These are phyloP conservation scores for Termitomyces sp. DNA, from an alignment of 768 basidiomycete species.

Conservation along the genomic window DNA sequence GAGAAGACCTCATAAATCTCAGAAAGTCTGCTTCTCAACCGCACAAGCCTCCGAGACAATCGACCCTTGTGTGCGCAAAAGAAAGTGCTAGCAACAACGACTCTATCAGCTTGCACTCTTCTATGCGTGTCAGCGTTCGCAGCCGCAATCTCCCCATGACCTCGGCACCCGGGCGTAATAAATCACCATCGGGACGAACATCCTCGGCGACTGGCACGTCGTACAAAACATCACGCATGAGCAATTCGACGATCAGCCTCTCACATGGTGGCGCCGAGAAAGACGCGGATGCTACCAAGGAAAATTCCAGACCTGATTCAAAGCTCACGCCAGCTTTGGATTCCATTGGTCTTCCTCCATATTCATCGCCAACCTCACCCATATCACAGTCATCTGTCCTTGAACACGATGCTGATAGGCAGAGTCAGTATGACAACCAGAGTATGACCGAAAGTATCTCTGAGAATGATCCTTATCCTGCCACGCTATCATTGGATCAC, in stretches of 20 bases:
- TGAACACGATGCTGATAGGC: conserved; percentile 5
- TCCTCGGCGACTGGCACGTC: conserved; percentile 30
- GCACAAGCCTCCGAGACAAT: conserved; percentile 14
- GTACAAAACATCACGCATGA: conserved; percentile 38
- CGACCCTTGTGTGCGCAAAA: conserved; percentile 12
- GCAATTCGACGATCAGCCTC: conserved; percentile 20
- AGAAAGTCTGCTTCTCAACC: conserved; percentile 15
- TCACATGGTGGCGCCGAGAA: conserved; percentile 11
- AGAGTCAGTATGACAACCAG: background rate
- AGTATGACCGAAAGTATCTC: background rate
- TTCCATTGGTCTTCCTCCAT: conserved; percentile 12
- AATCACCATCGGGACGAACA: conserved; percentile 16
- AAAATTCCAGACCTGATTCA: conserved; percentile 58
- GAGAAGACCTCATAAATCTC: conserved; percentile 64
- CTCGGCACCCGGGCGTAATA: conserved; percentile 3
- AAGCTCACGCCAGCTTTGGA: conserved; percentile 54
- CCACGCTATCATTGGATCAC: conserved; percentile 9
- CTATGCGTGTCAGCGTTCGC: conserved; percentile 37
- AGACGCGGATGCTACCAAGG: conserved; percentile 16
- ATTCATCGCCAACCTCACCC: conserved; percentile 12
- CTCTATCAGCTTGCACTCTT: conserved; percentile 31
- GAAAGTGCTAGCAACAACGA: conserved; percentile 38
- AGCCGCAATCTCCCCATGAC: conserved; percentile 22
- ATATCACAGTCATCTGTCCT: conserved; percentile 16
- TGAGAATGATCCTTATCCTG: background rate